A percentile compares a stretch with the other conserved stretches of the same genome.
Evolutionary conservation across 1,284 basidiomycete genomes (phyloP).

Genomic region (Stygiomarasmius scandens): DNA sequence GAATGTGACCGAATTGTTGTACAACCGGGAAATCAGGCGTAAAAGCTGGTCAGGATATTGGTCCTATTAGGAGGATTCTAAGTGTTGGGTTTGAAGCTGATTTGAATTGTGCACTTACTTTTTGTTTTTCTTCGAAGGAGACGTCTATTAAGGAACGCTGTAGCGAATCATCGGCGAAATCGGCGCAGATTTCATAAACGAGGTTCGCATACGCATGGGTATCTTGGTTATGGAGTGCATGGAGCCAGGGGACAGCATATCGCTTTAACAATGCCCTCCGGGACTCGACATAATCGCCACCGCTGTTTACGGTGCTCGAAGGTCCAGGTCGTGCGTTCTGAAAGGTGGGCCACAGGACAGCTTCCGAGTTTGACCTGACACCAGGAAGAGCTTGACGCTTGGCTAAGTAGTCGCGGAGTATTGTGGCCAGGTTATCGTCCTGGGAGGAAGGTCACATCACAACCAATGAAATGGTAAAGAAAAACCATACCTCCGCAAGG

Average conservation of each 20-base stretch:
- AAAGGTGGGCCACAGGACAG: constrained; percentile 51
- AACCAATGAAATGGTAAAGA: not conserved
- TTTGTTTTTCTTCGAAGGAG: constrained; percentile 4
- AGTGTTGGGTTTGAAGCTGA: too few species aligned
- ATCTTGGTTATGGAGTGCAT: constrained; percentile 64
- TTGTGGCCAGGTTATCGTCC: constrained; percentile 63
- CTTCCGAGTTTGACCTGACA: constrained; percentile 49
- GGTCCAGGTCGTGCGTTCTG: constrained; percentile 38
- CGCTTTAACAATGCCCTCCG: constrained; percentile 49
- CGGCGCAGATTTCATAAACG: constrained; percentile 52
- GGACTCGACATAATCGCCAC: constrained; percentile 63
- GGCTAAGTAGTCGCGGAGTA: constrained; percentile 66
- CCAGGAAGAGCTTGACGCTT: constrained; percentile 61
- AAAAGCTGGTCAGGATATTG: constrained; percentile 44
- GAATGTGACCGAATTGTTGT: constrained; percentile 59
- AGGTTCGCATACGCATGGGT: constrained; percentile 47
- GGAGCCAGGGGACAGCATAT: constrained; percentile 66
- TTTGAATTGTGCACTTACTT: not conserved
- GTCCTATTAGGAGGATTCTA: constrained; percentile 14
- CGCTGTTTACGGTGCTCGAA: constrained; percentile 56
- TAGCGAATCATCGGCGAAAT: constrained; percentile 42
- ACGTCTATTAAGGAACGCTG: constrained; percentile 11
- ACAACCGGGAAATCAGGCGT: constrained; percentile 55
- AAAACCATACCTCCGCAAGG: constrained; percentile 57
- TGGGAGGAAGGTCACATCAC: constrained; percentile 26